These are phyloP conservation scores for Tetragonia tetragonoides DNA, from an alignment of 148 eudicot species.

Conservation along the genomic window DNA sequence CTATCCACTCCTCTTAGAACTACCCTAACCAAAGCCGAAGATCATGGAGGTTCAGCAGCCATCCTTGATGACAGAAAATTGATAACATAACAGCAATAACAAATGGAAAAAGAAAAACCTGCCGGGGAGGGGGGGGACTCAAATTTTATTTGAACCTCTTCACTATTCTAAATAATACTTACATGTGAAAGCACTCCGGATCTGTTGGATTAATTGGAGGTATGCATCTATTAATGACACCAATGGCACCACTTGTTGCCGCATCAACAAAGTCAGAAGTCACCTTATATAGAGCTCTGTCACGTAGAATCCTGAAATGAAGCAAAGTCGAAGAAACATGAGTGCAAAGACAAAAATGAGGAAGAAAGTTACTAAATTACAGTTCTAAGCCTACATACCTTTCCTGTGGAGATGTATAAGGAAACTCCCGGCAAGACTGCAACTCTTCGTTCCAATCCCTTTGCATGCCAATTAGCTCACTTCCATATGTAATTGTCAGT, in stretches of 20 bases:
- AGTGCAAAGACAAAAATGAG: background rate
- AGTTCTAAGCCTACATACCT: constrained; percentile 40
- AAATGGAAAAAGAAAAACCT: background rate
- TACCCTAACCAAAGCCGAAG: background rate
- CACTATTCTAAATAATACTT: constrained; percentile 29
- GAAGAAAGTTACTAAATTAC: background rate
- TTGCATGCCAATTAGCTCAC: constrained; percentile 95
- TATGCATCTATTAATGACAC: constrained; percentile 94
- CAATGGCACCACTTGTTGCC: constrained; percentile 92
- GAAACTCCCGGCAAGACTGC: constrained; percentile 98
- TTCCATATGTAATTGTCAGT: constrained; percentile 88
- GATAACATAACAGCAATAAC: background rate
- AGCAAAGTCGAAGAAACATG: background rate
- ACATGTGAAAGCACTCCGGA: constrained; percentile 99
- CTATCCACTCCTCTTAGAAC: background rate
- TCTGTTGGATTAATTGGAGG: constrained; percentile 99
- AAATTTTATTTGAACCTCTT: background rate
- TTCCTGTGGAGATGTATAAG: constrained; percentile 81
- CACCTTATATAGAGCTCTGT: constrained; percentile 86
- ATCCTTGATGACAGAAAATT: background rate
- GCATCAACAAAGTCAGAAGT: constrained; percentile 99
- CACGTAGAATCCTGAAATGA: constrained; percentile 63
- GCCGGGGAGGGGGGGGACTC: background rate
- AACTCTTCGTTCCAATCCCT: constrained; percentile 98
- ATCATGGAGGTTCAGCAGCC: background rate